These are phyloP conservation scores for Kappamyces sp. DNA, from an alignment of 192 early-diverging fungal species.

Conservation along the genomic window DNA sequence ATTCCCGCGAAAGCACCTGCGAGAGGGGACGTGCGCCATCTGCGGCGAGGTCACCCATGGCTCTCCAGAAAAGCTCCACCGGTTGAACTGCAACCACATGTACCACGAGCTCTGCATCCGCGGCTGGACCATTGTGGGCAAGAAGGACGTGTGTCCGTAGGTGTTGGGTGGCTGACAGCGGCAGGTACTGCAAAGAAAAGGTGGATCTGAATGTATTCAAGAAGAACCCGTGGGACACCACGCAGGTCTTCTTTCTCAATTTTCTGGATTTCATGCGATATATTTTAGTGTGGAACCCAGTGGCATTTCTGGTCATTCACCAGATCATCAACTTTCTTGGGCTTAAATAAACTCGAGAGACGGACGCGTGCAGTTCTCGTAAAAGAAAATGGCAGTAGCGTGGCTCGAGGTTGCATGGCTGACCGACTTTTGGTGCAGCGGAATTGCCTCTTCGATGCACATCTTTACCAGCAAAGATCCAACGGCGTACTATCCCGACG, in stretches of 20 bases:
- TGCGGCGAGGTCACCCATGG: conserved; percentile 40
- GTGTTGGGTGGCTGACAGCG: too few relatives aligned
- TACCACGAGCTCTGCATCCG: conserved; percentile 38
- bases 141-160: conserved; percentile 47
- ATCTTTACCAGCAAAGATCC: too few relatives aligned
- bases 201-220: conserved; percentile 42
- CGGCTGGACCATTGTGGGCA: conserved; percentile 49
- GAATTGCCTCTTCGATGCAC: too few relatives aligned
- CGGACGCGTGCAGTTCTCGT: too few relatives aligned
- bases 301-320: conserved; percentile 43
- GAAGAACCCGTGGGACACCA: conserved; percentile 49
- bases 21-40: conserved; percentile 43
- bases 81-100: conserved; percentile 33
- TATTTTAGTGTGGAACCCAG: conserved; percentile 50
- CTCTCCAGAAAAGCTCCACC: conserved; percentile 14
- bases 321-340: conserved; percentile 41
- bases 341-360: conserved; percentile 25
- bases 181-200: conserved; percentile 48
- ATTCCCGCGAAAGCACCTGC: conserved; percentile 45
- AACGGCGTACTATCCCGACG: too few relatives aligned
- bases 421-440: too few relatives aligned
- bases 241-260: conserved; percentile 37
- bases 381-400: too few relatives aligned
- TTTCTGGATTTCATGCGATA: conserved; percentile 46
- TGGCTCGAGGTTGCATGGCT: too few relatives aligned